Evolutionary conservation across 2,329 filamentous ascomycete species (phyloP).

Genomic region (Diaporthe sp.): DNA sequence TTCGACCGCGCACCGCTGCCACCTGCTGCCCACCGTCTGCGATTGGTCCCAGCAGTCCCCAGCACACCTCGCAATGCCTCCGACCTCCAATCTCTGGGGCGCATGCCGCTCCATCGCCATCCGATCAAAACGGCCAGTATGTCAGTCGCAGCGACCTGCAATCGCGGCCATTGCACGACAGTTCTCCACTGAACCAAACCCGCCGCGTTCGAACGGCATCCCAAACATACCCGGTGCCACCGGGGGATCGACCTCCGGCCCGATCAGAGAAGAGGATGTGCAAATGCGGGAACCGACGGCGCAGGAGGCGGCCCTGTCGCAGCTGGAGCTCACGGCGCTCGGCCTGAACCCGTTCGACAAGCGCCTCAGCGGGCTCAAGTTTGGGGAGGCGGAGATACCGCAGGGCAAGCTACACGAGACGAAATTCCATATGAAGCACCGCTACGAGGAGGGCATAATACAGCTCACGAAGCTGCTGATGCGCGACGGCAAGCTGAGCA

Average conservation of each 20-base stretch:
- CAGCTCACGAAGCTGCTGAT: constrained; percentile 94
- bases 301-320: constrained; percentile 57
- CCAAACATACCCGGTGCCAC: constrained; percentile 25
- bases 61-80: constrained; percentile 60
- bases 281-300: constrained; percentile 51
- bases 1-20: constrained; percentile 23
- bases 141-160: constrained; percentile 39
- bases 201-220: constrained; percentile 23
- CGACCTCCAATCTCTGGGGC: constrained; percentile 64
- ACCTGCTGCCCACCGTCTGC: not conserved
- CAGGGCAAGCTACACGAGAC: constrained; percentile 61
- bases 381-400: constrained; percentile 76
- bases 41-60: constrained; percentile 33
- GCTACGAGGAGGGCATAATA: constrained; percentile 86
- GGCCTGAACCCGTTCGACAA: constrained; percentile 50
- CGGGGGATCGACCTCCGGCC: not conserved
- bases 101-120: constrained; percentile 57
- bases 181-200: constrained; percentile 45
- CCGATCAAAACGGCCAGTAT: constrained; percentile 50
- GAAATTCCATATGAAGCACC: constrained; percentile 75
- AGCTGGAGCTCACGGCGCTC: constrained; percentile 50
- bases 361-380: constrained; percentile 75
- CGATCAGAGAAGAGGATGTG: constrained; percentile 44
- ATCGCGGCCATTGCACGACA: constrained; percentile 46
- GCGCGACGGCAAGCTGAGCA: constrained; percentile 89